Evolutionary conservation across 441 rosid genomes (phyloP).

Genomic region (Populus trichocarpa): DNA sequence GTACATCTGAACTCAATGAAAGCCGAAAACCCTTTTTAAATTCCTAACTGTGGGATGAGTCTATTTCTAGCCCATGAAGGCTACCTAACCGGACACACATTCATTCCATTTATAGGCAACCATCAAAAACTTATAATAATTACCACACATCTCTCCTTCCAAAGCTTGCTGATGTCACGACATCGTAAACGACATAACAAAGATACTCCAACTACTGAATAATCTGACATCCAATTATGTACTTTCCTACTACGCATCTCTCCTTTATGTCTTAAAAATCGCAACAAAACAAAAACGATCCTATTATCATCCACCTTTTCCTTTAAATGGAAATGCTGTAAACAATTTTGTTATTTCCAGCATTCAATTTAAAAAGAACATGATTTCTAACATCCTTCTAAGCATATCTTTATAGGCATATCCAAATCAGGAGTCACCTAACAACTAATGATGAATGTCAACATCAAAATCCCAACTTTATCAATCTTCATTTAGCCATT

Average conservation of each 20-base stretch:
- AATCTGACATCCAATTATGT: not conserved
- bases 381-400: not conserved
- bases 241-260: not conserved
- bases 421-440: not conserved
- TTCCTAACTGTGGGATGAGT: not conserved
- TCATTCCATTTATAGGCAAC: not conserved
- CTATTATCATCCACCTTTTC: not conserved
- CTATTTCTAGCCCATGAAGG: not conserved
- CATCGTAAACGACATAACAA: not conserved
- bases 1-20: not conserved
- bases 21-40: not conserved
- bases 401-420: not conserved
- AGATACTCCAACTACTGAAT: not conserved
- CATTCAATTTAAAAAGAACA: not conserved
- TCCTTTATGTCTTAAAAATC: not conserved
- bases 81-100: not conserved
- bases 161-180: not conserved
- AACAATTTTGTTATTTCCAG: not conserved
- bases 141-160: not conserved
- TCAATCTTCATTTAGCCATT: not conserved
- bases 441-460: not conserved
- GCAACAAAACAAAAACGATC: not conserved
- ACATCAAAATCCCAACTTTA: not conserved
- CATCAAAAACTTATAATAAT: not conserved
- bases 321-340: not conserved